phyloP scores from a whole-genome alignment of 2,329 filamentous ascomycete genomes.

The Venturia nashicola region DNA sequence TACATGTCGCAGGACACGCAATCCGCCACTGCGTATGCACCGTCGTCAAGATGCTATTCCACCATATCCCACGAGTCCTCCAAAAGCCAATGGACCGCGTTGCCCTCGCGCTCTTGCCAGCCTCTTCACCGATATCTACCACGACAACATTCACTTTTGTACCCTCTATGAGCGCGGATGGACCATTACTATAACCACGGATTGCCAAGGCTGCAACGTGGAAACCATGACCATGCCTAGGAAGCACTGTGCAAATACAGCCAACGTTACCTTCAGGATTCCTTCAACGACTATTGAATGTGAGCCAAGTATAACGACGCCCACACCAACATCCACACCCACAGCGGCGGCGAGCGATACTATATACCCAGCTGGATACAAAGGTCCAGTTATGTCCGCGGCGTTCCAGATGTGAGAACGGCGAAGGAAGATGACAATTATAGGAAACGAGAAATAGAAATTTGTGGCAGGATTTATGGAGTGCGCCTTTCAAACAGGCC shows the following conservation, averaged over 20 bases:
- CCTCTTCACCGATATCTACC: background rate
- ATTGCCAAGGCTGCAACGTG: background rate
- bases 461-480: too few species aligned
- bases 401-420: background rate
- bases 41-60: background rate
- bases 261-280: background rate
- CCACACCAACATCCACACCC: background rate
- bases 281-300: background rate
- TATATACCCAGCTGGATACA: background rate
- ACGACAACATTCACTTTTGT: background rate
- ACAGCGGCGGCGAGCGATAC: background rate
- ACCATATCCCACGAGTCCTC: background rate
- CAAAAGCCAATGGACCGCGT: background rate
- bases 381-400: background rate
- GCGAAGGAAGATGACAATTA: background rate
- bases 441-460: background rate
- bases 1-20: background rate
- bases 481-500: background rate
- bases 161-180: background rate
- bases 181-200: background rate
- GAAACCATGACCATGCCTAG: background rate
- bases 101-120: background rate
- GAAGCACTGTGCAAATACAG: background rate
- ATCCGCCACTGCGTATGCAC: background rate
- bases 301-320: background rate